These are phyloP conservation scores for Glarea lozoyensis DNA, from an alignment of 495 filamentous ascomycete species.

Conservation along the genomic window DNA sequence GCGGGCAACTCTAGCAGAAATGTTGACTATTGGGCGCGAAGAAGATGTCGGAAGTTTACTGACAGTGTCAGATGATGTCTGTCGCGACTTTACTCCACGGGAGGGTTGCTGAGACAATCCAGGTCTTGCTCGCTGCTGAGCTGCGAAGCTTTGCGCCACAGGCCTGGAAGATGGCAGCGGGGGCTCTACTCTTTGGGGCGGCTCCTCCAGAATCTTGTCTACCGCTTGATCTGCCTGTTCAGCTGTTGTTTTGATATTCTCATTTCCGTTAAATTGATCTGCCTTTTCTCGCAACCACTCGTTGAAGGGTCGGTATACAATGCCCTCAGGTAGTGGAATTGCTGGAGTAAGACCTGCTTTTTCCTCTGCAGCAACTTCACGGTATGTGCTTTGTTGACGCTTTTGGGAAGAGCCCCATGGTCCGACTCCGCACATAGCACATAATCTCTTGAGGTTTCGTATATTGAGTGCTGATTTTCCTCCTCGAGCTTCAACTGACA, in stretches of 20 bases:
- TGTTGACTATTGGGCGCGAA: conserved; percentile 19
- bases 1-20: conserved; percentile 16
- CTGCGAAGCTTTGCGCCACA: conserved; percentile 47
- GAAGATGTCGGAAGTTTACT: conserved; percentile 4
- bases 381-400: conserved; percentile 51
- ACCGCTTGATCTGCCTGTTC: background rate
- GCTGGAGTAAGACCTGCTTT: conserved; percentile 57
- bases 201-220: background rate
- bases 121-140: conserved; percentile 40
- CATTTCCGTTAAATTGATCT: background rate
- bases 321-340: conserved; percentile 57
- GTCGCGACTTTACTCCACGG: conserved; percentile 22
- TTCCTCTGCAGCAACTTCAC: conserved; percentile 63
- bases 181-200: background rate
- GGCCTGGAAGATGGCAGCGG: conserved; percentile 19
- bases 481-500: conserved; percentile 11
- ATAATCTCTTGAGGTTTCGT: conserved; percentile 21
- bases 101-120: conserved; percentile 20
- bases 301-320: conserved; percentile 56
- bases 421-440: conserved; percentile 33
- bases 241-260: conserved; percentile 1
- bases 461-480: conserved; percentile 12
- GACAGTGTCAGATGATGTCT: conserved; percentile 9
- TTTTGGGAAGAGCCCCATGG: conserved; percentile 32
- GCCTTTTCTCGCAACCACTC: conserved; percentile 17